Evolutionary conservation across 306 rosid genomes (phyloP), one percentile per base, ranked within the genome.

Genomic region (Pyrus communis): DNA sequence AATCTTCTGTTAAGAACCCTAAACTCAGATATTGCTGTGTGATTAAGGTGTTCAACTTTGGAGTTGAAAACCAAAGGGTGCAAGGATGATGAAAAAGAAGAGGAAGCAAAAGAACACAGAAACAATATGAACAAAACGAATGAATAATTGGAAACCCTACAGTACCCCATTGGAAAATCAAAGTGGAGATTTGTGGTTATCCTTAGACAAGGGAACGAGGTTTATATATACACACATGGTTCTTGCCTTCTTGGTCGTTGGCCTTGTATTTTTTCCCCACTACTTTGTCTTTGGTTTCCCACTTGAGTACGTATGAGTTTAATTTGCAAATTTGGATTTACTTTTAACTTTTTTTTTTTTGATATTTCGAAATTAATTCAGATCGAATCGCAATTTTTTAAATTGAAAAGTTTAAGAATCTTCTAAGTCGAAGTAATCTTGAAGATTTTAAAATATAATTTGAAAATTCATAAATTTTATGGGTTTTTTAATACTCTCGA

Each of bases 11-110:
- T 94, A 4, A 94, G 51, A 0, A 77, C 5, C 78, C 95, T 88
- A 76, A 94, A 94, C 3, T 88, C 85, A 0, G 98, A 94, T 4
- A 91, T 66, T 1, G 88, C 91, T 0, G 97, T 94, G 86, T 84
- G 84, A 43, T 91, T 89, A 0, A 66, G 80, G 79, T 91, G 94
- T 9, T 71, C 11, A 4, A 75, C 4, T 52, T 84, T 83, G 11
- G 92, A 90, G 52, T 84, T 60, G 0, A 18, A 19, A 31, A 80
- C 19, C 65, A 80, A 43, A 65, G 81, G 74, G 62, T 87, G 87
- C 63, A 85, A 33, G 4, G 73, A 38, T 1, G 79, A 77, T 0
- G 84, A 69, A 9, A 77, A 38, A 0, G 81, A 67, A 67, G 72
- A 25, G 31, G 81, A 67, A 67, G 72, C 51, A 31, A 78, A 79